Percentiles rank a stretch among this genome's conserved stretches.
phyloP scores from a whole-genome alignment of 768 basidiomycete species.

The Suillus luteus region DNA sequence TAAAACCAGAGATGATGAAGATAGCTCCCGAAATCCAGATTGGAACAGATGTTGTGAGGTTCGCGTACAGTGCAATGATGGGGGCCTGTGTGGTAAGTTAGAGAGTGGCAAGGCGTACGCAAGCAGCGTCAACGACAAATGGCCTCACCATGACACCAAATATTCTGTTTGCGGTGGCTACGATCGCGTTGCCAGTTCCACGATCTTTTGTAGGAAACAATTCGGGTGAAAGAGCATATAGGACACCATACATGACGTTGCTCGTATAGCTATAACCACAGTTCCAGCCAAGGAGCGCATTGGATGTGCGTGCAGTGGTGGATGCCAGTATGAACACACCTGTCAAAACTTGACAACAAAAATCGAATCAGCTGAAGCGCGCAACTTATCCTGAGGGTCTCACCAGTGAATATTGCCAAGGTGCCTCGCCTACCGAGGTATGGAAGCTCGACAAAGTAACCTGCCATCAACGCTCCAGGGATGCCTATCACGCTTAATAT shows the following conservation, averaged over 20 bases:
- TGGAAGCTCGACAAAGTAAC: slow-evolving; percentile 53
- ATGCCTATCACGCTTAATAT: slow-evolving; percentile 59
- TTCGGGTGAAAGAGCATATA: slow-evolving; percentile 48
- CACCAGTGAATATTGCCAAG: slow-evolving; percentile 51
- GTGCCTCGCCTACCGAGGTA: slow-evolving; percentile 55
- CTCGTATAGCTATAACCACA: slow-evolving; percentile 58
- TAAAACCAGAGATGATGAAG: slow-evolving; percentile 50
- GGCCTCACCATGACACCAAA: slow-evolving; percentile 58
- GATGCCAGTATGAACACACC: slow-evolving; percentile 59
- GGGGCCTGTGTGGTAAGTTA: slow-evolving; percentile 38
- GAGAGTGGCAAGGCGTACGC: background rate
- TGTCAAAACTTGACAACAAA: slow-evolving; percentile 40
- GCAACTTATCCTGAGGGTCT: slow-evolving; percentile 10
- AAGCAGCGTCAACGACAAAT: slow-evolving; percentile 11
- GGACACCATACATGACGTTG: slow-evolving; percentile 58
- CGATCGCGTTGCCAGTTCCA: slow-evolving; percentile 59
- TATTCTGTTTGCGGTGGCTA: slow-evolving; percentile 52
- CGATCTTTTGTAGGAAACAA: slow-evolving; percentile 55
- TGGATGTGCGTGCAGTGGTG: slow-evolving; percentile 56
- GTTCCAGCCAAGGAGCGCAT: slow-evolving; percentile 57
- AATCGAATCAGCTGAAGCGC: background rate
- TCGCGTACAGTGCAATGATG: slow-evolving; percentile 51
- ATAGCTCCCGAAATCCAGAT: slow-evolving; percentile 56
- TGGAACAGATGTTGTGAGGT: slow-evolving; percentile 49
- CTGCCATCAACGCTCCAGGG: slow-evolving; percentile 58